Percentiles rank a stretch among this genome's conserved stretches.
phyloP scores from a whole-genome alignment of 2,329 filamentous ascomycete genomes.

The Paecilomyces fulvus region DNA sequence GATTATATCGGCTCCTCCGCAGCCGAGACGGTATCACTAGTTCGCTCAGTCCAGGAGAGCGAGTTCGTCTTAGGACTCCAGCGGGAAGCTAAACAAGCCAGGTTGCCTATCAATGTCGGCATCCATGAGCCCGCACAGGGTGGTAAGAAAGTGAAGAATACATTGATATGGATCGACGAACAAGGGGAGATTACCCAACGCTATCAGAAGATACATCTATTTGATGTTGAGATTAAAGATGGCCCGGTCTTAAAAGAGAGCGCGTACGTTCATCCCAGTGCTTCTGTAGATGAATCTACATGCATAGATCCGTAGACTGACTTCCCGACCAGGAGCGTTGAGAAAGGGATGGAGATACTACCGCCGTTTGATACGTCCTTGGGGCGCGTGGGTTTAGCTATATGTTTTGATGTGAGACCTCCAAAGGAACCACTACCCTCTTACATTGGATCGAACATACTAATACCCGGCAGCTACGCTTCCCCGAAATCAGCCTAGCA shows the following conservation, averaged over 20 bases:
- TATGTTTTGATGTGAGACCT: slow-evolving; percentile 69
- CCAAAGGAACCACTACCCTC: not conserved
- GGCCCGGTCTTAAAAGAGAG: slow-evolving; percentile 56
- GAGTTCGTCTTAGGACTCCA: slow-evolving; percentile 71
- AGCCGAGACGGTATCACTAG: slow-evolving; percentile 62
- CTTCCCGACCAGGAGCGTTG: slow-evolving; percentile 45
- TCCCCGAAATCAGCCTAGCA: slow-evolving; percentile 64
- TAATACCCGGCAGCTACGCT: slow-evolving; percentile 49
- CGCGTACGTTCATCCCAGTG: slow-evolving; percentile 27
- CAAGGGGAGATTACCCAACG: slow-evolving; percentile 50
- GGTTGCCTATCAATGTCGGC: slow-evolving; percentile 72
- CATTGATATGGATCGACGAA: slow-evolving; percentile 58
- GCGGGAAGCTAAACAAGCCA: slow-evolving; percentile 54
- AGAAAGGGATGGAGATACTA: slow-evolving; percentile 56
- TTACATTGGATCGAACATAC: not conserved
- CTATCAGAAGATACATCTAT: slow-evolving; percentile 89
- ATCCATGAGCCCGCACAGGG: slow-evolving; percentile 64
- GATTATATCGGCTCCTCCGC: slow-evolving; percentile 74
- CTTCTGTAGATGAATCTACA: not conserved
- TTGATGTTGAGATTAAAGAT: slow-evolving; percentile 59
- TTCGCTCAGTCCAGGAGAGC: slow-evolving; percentile 54
- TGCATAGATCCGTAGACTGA: not conserved
- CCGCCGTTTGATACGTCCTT: slow-evolving; percentile 64
- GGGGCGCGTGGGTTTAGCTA: slow-evolving; percentile 68
- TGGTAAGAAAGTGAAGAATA: slow-evolving; percentile 52